A percentile compares a stretch with the other conserved stretches of the same genome.
These are phyloP conservation scores for Solanum hybrid DNA, from an alignment of 305 asterid species.

Conservation along the genomic window DNA sequence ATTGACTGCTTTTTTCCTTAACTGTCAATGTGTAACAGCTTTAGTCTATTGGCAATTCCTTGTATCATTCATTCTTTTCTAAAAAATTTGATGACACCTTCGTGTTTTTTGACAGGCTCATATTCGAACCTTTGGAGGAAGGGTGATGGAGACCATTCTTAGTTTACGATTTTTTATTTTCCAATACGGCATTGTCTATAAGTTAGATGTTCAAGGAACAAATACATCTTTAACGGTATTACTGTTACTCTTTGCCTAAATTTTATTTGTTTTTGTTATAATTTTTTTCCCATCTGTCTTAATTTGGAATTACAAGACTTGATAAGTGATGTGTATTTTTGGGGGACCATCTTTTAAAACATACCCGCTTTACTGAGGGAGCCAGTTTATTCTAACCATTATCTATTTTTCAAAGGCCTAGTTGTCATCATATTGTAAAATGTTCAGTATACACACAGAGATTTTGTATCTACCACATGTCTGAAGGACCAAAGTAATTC, in stretches of 20 bases:
- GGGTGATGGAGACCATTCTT: constrained; percentile 86
- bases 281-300: not conserved
- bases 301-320: not conserved
- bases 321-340: not conserved
- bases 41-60: not conserved
- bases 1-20: not conserved
- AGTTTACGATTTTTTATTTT: constrained; percentile 86
- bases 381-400: not conserved
- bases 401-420: not conserved
- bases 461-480: not conserved
- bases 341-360: not conserved
- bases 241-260: not conserved
- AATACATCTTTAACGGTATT: constrained; percentile 76
- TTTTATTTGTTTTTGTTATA: not conserved
- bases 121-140: constrained; percentile 76
- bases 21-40: not conserved
- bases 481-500: not conserved
- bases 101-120: constrained; percentile 63
- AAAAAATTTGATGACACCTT: not conserved
- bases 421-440: not conserved
- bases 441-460: not conserved
- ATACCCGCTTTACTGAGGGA: not conserved
- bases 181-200: constrained; percentile 92
- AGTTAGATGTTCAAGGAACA: constrained; percentile 55
- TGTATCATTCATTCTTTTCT: constrained; percentile 5